phyloP scores from a whole-genome alignment of 495 filamentous ascomycete genomes.

The Xylona heveae region DNA sequence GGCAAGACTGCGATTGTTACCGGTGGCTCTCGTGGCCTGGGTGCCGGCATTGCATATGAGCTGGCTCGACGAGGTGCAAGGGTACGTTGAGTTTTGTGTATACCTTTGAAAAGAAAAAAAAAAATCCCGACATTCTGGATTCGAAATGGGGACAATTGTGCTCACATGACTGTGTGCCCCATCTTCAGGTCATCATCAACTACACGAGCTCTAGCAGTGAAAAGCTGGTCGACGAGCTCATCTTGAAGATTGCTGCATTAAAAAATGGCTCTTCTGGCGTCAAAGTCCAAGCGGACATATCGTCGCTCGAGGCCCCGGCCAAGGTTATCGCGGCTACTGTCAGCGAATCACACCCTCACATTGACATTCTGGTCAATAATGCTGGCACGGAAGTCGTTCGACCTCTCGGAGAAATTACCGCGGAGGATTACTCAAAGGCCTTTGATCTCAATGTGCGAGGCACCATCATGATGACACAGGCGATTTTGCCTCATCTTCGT shows the following conservation, averaged over 20 bases:
- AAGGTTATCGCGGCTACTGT: conserved; percentile 23
- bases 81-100: no score
- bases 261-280: no score
- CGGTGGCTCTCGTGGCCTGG: conserved; percentile 47
- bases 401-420: conserved; percentile 30
- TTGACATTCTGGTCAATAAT: conserved; percentile 85
- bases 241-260: no score
- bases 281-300: conserved; percentile 34
- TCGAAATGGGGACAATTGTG: no score
- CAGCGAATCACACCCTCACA: conserved; percentile 26
- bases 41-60: neutral
- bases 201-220: conserved; percentile 1
- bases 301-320: conserved; percentile 21
- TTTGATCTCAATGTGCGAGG: conserved; percentile 76
- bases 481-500: conserved; percentile 47
- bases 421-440: conserved; percentile 42
- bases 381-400: conserved; percentile 48
- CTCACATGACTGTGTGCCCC: no score
- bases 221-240: conserved; percentile 8
- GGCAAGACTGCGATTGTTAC: conserved; percentile 60
- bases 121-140: no score
- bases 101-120: no score
- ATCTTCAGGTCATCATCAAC: conserved; percentile 1
- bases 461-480: conserved; percentile 61
- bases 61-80: neutral